Conservation (phyloP, 208 protist species). For the Crithidia sp. region DNA sequence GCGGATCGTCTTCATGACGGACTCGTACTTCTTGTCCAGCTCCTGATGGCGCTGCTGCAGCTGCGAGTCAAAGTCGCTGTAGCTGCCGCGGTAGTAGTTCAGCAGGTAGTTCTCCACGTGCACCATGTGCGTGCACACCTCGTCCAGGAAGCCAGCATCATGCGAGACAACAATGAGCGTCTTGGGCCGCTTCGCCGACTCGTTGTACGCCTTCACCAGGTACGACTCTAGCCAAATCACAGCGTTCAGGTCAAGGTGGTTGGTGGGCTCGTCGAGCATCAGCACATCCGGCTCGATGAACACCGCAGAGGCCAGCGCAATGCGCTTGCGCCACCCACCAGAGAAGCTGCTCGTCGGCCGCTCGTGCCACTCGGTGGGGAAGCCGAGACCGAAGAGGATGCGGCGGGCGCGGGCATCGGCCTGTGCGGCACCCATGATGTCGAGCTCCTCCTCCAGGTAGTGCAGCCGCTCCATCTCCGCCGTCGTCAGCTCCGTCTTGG, state of each 20-base stretch:
- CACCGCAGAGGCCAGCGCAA: conserved; percentile 94
- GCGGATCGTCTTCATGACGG: conserved; percentile 77
- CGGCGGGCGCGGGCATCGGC: conserved; percentile 85
- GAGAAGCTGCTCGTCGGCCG: conserved; percentile 88
- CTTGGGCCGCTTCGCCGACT: conserved; percentile 83
- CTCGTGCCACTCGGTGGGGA: conserved; percentile 93
- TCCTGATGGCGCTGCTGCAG: conserved; percentile 79
- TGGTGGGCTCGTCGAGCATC: conserved; percentile 98
- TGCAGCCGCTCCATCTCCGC: conserved; percentile 82
- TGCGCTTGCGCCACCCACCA: conserved; percentile 93
- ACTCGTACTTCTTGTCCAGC: conserved; percentile 86
- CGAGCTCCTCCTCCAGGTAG: conserved; percentile 92
- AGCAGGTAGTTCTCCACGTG: conserved; percentile 92
- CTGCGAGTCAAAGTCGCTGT: conserved; percentile 76
- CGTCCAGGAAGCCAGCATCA: conserved; percentile 96
- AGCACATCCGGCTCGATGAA: conserved; percentile 96
- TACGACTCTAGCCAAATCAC: conserved; percentile 96
- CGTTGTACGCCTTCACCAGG: conserved; percentile 81
- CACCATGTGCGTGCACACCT: conserved; percentile 95
- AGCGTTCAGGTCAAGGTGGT: conserved; percentile 96
- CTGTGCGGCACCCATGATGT: conserved; percentile 92
- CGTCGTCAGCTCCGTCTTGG: conserved; percentile 63
- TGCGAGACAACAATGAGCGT: conserved; percentile 97
- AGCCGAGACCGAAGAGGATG: conserved; percentile 94
- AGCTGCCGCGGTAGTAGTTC: conserved; percentile 86